A percentile compares a stretch with the other conserved stretches of the same genome.
Evolutionary conservation across 306 rosid species (phyloP).

Genomic region (Dalbergia oliveri): DNA sequence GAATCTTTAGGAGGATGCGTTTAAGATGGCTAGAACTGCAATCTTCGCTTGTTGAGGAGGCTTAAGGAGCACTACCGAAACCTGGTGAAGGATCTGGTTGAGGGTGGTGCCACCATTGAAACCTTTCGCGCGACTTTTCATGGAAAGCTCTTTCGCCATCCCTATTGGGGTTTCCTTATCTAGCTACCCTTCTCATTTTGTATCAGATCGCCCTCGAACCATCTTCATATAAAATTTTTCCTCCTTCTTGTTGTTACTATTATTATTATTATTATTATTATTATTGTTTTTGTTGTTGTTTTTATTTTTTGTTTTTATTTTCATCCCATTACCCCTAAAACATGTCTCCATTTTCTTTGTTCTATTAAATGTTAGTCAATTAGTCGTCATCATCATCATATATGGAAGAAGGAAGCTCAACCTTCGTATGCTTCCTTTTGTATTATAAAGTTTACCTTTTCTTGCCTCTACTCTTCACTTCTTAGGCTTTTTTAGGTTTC

Average conservation of each 20-base stretch:
- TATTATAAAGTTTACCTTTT: too few species aligned
- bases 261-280: not conserved
- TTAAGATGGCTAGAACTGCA: slow-evolving; percentile 66
- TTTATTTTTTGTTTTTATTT: too few species aligned
- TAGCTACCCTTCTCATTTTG: slow-evolving; percentile 54
- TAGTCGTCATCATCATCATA: not conserved
- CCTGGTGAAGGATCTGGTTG: slow-evolving; percentile 56
- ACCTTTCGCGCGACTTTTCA: slow-evolving; percentile 60
- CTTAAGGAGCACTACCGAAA: slow-evolving; percentile 57
- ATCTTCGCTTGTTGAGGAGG: slow-evolving; percentile 55
- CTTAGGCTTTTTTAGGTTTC: too few species aligned
- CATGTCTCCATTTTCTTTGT: not conserved
- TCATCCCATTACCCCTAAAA: not conserved
- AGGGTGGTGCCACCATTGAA: slow-evolving; percentile 59
- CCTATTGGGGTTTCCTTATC: slow-evolving; percentile 67
- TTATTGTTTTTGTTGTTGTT: too few species aligned
- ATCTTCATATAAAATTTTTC: slow-evolving; percentile 47
- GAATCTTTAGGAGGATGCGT: slow-evolving; percentile 54
- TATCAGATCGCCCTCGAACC: slow-evolving; percentile 56
- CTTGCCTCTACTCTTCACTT: not conserved
- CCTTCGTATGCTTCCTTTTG: not conserved
- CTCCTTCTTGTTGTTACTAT: too few species aligned
- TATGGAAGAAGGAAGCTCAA: slow-evolving; percentile 17
- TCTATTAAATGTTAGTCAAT: not conserved
- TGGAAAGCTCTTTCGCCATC: slow-evolving; percentile 70